Conservation (phyloP, 2,329 filamentous ascomycete species). For the Byssothecium circinans region DNA sequence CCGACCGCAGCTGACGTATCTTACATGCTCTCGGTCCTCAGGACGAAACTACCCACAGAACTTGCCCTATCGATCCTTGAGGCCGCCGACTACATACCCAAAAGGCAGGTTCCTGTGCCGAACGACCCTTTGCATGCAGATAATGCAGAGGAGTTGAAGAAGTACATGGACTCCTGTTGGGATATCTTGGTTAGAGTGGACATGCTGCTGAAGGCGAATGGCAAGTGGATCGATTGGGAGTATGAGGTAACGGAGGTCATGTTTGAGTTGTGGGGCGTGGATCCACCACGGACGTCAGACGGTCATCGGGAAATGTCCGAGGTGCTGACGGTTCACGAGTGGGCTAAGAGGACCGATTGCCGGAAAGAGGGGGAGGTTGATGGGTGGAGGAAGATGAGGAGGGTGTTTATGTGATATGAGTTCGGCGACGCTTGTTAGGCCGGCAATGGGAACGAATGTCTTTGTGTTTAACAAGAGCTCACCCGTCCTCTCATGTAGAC, state of each 20-base stretch:
- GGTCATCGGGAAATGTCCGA: no score
- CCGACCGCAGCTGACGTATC: conserved; percentile 8
- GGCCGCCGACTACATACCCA: conserved; percentile 5
- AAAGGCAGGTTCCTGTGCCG: not conserved
- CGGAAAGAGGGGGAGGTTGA: conserved; percentile 1
- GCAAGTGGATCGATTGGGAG: conserved; percentile 12
- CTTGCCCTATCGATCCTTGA: conserved; percentile 9
- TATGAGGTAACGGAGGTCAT: conserved; percentile 10
- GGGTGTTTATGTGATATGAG: conserved; percentile 1
- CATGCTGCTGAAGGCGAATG: conserved; percentile 12
- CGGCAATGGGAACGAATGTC: no score
- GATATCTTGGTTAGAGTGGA: conserved; percentile 8
- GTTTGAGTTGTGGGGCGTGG: conserved; percentile 7
- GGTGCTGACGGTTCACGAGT: not conserved
- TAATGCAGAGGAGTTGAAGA: conserved; percentile 10
- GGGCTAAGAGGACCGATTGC: not conserved
- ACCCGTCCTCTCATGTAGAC: no score
- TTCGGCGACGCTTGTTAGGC: no score
- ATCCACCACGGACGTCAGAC: no score
- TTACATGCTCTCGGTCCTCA: conserved; percentile 4
- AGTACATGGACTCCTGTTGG: conserved; percentile 15
- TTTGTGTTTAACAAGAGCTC: no score
- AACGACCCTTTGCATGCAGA: conserved; percentile 11
- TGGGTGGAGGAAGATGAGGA: not conserved
- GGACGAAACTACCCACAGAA: conserved; percentile 8